Evolutionary conservation across 2,329 filamentous ascomycete genomes (phyloP).

Genomic region (Rhexocercosporidium sp.): DNA sequence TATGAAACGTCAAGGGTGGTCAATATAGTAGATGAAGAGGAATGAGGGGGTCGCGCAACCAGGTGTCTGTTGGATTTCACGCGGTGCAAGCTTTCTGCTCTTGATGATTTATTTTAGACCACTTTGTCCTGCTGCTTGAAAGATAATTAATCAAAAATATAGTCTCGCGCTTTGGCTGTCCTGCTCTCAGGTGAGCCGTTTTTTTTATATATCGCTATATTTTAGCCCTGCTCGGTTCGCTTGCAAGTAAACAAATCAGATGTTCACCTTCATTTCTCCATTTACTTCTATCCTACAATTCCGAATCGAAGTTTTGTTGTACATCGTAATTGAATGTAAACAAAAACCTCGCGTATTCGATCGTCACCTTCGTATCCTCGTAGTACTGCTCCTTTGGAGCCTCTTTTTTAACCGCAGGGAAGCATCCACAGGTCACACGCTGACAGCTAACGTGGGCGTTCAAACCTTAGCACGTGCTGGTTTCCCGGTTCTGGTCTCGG

Average conservation of each 20-base stretch:
- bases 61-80: no score
- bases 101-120: no score
- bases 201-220: no score
- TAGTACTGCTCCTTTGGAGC: neutral
- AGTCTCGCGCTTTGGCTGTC: no score
- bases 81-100: no score
- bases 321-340: neutral
- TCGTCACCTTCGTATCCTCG: neutral
- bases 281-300: neutral
- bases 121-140: no score
- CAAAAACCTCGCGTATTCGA: neutral
- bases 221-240: neutral
- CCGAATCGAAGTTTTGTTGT: neutral
- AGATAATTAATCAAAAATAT: no score
- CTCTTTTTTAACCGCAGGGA: neutral
- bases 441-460: neutral
- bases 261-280: neutral
- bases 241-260: neutral
- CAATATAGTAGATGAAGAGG: no score
- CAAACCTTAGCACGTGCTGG: neutral
- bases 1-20: no score
- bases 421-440: neutral
- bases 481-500: neutral
- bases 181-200: no score
- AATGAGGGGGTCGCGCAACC: no score